Percentiles rank a stretch among this genome's conserved stretches.
Evolutionary conservation across 179 eudicot genomes (phyloP).

Genomic region (Amaranthus tricolor): DNA sequence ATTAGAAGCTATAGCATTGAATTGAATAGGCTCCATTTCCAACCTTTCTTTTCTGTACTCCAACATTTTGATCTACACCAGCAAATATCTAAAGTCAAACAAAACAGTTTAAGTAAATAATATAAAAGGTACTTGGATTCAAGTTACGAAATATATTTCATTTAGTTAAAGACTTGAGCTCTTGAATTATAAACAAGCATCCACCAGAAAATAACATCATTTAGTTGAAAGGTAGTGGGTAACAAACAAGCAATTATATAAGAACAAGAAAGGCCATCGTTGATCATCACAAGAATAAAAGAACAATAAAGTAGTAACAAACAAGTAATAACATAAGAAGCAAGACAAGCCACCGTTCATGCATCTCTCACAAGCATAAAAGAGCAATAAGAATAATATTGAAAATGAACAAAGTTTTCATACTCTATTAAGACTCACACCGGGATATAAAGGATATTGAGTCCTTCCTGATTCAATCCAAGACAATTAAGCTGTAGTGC

Average conservation of each 20-base stretch:
- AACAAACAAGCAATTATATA: neutral
- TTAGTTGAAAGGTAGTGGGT: neutral
- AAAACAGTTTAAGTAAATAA: neutral
- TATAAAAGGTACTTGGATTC: neutral
- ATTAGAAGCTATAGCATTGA: constrained; percentile 37
- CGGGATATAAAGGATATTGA: neutral
- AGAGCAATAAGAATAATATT: neutral
- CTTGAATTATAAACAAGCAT: neutral
- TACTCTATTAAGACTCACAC: neutral
- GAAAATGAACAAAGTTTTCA: neutral
- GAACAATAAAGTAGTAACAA: neutral
- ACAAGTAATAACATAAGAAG: neutral
- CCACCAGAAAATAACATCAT: neutral
- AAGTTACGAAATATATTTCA: neutral
- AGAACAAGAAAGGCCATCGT: neutral
- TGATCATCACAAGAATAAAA: neutral
- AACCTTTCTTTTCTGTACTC: constrained; percentile 72
- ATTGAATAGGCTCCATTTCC: constrained; percentile 61
- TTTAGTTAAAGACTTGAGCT: too few species aligned
- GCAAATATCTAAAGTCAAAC: constrained; percentile 18
- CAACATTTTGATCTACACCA: constrained; percentile 68
- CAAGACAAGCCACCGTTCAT: neutral
- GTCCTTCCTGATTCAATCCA: neutral
- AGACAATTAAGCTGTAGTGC: neutral
- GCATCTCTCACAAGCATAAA: neutral